Conservation (phyloP, 2,329 filamentous ascomycete species). For the Penicillium occitanis region DNA sequence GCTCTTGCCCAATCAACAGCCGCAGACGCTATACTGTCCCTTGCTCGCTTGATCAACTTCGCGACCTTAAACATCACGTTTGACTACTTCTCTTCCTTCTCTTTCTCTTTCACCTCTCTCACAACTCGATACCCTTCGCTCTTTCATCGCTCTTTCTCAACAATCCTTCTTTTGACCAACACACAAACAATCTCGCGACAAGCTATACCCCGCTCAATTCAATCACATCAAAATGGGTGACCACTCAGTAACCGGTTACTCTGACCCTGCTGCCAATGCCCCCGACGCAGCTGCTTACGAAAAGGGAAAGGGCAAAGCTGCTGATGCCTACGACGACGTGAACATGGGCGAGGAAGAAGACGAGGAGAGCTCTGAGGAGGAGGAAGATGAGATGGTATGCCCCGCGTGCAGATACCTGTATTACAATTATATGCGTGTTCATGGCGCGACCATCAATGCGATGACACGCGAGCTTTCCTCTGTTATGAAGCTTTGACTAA, state of each 20-base stretch:
- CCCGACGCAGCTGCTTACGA: constrained; percentile 48
- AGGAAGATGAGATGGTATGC: constrained; percentile 40
- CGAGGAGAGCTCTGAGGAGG: constrained; percentile 65
- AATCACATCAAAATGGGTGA: constrained; percentile 36
- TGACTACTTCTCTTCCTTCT: not conserved
- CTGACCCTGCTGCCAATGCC: constrained; percentile 42
- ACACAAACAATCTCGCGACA: not conserved
- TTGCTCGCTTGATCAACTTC: constrained; percentile 13
- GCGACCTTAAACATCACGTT: constrained; percentile 11
- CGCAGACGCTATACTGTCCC: constrained; percentile 4
- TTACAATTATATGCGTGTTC: not conserved
- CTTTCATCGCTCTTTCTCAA: not conserved
- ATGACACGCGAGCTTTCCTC: not conserved
- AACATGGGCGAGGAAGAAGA: constrained; percentile 48
- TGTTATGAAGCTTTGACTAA: not conserved
- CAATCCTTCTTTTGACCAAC: not conserved
- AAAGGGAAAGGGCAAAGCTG: constrained; percentile 89
- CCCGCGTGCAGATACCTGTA: not conserved
- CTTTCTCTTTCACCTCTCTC: not conserved
- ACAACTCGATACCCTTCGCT: not conserved
- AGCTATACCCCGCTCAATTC: not conserved
- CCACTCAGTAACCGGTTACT: constrained; percentile 30
- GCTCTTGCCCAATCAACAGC: constrained; percentile 11
- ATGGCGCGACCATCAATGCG: not conserved
- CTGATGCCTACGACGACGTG: constrained; percentile 38